A percentile compares a stretch with the other conserved stretches of the same genome.
phyloP scores from a whole-genome alignment of 2,329 filamentous ascomycete species.

The Beauveria medogensis region DNA sequence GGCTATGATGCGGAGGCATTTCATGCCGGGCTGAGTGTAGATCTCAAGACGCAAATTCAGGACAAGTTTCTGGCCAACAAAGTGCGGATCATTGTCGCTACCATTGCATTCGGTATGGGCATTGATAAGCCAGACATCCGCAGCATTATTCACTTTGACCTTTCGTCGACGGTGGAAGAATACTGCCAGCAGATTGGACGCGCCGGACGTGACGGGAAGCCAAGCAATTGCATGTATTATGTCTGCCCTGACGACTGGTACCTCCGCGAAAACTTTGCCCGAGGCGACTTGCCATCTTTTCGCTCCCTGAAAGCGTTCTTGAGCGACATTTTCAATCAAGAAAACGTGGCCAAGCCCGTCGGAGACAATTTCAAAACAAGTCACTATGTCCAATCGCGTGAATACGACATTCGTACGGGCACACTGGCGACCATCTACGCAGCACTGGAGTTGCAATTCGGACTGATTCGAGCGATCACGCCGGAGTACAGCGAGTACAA shows the following conservation, averaged over 20 bases:
- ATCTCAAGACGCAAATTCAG: constrained; percentile 37
- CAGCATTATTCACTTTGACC: constrained; percentile 45
- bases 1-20: constrained; percentile 37
- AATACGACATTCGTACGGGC: constrained; percentile 45
- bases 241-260: constrained; percentile 50
- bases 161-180: constrained; percentile 44
- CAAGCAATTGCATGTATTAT: constrained; percentile 49
- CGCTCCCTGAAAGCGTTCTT: constrained; percentile 40
- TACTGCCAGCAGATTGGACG: constrained; percentile 52
- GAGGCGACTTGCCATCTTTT: constrained; percentile 49
- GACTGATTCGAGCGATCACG: constrained; percentile 46
- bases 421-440: constrained; percentile 48
- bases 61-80: constrained; percentile 42
- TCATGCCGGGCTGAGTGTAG: constrained; percentile 41
- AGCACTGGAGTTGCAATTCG: constrained; percentile 51
- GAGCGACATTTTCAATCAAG: constrained; percentile 39
- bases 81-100: constrained; percentile 34
- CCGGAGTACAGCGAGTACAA: constrained; percentile 50
- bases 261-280: constrained; percentile 49
- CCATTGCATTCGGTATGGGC: constrained; percentile 53
- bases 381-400: constrained; percentile 34
- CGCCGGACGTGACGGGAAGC: constrained; percentile 44
- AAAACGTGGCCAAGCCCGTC: constrained; percentile 11
- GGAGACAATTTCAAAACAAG: constrained; percentile 27
- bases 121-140: constrained; percentile 49